These are phyloP conservation scores for Coemansia sp. DNA, from an alignment of 192 early-diverging fungal species.

Conservation along the genomic window DNA sequence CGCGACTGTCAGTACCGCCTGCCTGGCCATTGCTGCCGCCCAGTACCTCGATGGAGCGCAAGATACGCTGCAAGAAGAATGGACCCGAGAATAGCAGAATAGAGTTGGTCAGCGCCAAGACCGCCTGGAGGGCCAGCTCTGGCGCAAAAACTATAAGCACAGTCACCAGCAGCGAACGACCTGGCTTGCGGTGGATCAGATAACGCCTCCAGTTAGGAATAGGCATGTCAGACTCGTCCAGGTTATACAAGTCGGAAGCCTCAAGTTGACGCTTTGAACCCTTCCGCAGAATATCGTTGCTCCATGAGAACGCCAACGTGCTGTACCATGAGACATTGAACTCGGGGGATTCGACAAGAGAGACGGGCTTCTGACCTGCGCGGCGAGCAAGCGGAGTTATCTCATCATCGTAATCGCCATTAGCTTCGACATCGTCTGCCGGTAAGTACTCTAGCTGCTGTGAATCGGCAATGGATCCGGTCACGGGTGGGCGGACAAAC, in stretches of 20 bases:
- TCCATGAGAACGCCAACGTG: conserved; percentile 61
- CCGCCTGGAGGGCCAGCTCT: conserved; percentile 53
- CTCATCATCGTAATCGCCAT: neutral
- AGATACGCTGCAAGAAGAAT: conserved; percentile 63
- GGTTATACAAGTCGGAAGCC: conserved; percentile 62
- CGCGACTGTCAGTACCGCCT: too few species aligned
- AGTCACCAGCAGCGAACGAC: conserved; percentile 35
- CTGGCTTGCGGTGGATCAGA: conserved; percentile 20
- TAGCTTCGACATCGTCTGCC: neutral
- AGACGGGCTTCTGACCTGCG: conserved; percentile 12
- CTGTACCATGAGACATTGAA: conserved; percentile 28
- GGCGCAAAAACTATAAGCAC: conserved; percentile 43
- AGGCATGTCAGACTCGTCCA: conserved; percentile 59
- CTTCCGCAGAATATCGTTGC: conserved; percentile 62
- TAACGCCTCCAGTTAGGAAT: conserved; percentile 41
- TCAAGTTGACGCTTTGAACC: conserved; percentile 61
- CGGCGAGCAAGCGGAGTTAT: conserved; percentile 29
- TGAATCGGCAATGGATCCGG: neutral
- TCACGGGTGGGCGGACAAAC: conserved; percentile 11
- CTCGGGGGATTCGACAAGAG: conserved; percentile 44
- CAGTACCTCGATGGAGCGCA: conserved; percentile 60
- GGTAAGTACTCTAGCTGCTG: neutral
- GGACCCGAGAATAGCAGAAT: conserved; percentile 58
- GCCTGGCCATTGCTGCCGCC: too few species aligned
- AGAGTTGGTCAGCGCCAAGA: conserved; percentile 29